Evolutionary conservation across 441 rosid genomes (phyloP).

Genomic region (Brassica balearica): DNA sequence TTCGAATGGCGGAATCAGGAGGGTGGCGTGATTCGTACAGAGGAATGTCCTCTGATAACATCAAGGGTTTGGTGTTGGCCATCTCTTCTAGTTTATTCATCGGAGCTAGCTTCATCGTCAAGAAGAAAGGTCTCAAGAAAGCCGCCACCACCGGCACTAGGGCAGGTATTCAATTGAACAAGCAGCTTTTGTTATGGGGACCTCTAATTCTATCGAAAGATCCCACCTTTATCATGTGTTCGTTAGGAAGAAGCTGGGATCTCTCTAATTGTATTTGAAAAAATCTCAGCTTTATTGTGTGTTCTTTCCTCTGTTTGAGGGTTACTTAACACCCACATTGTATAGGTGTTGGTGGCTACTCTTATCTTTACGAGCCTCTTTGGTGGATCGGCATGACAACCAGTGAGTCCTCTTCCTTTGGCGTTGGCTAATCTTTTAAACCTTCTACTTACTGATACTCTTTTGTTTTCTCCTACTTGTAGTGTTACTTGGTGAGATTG

Average conservation of each 20-base stretch:
- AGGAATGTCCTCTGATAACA: constrained; percentile 62
- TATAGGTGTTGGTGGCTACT: constrained; percentile 76
- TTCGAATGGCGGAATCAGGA: background rate
- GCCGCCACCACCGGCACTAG: constrained; percentile 66
- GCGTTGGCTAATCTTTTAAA: background rate
- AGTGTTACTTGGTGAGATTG: constrained; percentile 78
- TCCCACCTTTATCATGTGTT: no score
- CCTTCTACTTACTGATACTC: background rate
- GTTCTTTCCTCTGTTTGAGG: background rate
- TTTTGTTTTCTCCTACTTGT: constrained; percentile 34
- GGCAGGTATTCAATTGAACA: constrained; percentile 54
- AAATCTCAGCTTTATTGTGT: background rate
- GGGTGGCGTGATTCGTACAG: constrained; percentile 54
- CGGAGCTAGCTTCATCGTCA: constrained; percentile 68
- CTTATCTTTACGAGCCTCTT: constrained; percentile 77
- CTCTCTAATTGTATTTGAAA: constrained; percentile 2
- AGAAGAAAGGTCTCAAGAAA: constrained; percentile 66
- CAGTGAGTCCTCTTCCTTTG: constrained; percentile 51
- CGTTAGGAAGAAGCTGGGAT: background rate
- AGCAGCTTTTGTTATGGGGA: no score
- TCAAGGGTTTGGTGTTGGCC: constrained; percentile 65
- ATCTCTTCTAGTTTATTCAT: constrained; percentile 62
- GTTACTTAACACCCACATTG: background rate
- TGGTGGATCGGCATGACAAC: constrained; percentile 89
- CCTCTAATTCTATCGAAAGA: no score